Base-by-base conservation (phyloP, 2,329 filamentous ascomycete genomes). In the Emergomyces pasteurianus region DNA sequence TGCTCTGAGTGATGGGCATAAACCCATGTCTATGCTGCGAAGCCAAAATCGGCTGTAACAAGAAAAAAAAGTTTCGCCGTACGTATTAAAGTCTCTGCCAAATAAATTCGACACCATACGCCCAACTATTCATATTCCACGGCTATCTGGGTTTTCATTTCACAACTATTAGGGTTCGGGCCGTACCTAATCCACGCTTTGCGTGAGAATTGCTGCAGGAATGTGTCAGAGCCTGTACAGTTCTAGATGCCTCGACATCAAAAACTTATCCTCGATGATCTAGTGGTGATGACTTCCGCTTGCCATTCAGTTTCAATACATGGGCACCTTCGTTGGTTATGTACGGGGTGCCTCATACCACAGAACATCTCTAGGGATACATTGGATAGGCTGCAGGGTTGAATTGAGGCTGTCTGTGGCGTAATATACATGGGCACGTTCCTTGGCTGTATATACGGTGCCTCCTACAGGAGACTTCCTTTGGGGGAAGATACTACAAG, bases 231-330 rank as follows among this genome's bases (percentile, higher is more conserved):
- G n/a, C n/a, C n/a, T n/a, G n/a, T n/a, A n/a, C n/a, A 31, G 31
- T 31, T 31, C 7, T 31, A 31, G 31, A 31, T 31, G 4, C 16
- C 40, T 21, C 40, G 40, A 7, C 16, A 38, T 18, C 10, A 26
- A 42, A 14, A 42, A 23, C 12, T 6, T 31, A n/a, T 57, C 54
- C 54, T 57, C 23, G 54, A 57, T 57, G 54, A 38, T 57, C 54
- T 57, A 57, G 54, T 57, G 54, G 54, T 46, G 21, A 57, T 57
- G 54, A 57, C 46, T 57, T 46, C 54, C 38, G 54, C 54, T 57
- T 57, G 54, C 46, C 54, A 57, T 46, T 43, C 38, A 43, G 36
- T 57, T 38, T n/a, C 8, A 5, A 10, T 5, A 54, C 50, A 57
- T 23, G 40, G 46, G 54, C 54, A 38, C 31, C 31, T 31, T 7